Base-by-base conservation (phyloP, 2,329 filamentous ascomycete genomes). In the Curvularia verruculosa region DNA sequence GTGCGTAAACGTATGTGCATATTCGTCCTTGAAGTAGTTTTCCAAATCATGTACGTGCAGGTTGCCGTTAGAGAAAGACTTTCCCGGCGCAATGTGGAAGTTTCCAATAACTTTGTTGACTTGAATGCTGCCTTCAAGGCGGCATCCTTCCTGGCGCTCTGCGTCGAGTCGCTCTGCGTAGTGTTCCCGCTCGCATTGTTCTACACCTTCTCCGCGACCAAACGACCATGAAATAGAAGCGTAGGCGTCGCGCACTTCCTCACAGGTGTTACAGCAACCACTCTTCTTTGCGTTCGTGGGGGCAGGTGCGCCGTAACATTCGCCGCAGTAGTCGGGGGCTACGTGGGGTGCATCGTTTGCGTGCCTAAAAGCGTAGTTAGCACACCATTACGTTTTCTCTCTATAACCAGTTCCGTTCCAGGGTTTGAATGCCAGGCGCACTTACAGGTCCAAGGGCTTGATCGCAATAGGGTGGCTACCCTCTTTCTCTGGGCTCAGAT, bases 31-130 rank as follows among this genome's bases (percentile, higher is more conserved):
- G 81, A 92, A 90, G 83, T 96, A 99, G 81, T 95, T 96, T 78
- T 96, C 92, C 62, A 99, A 83, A 74, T 99, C 96, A 81, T 99
- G 95, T 19, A 97, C 91, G 79, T 99, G 95, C 86, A 98, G 89
- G 80, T 96, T 96, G 66, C 92, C 92, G 72, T 91, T 96, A 77
- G 90, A 96, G 84, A 98, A 98, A 76, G 89, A 94, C 78, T 94
- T 91, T 69, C 95, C 95, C 1, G 95, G 95, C 1, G 96, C 95
- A 69, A 99, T 89, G 78, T 99, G 95, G 84, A 99, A 99, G 82
- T 99, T 99, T 54, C 95, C 95, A 52, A 99, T 85, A 24, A 99
- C 95, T 81, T 99, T 99, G 84, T 99, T 99, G 65, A 99, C 96
- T 46, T 91, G 90, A 67, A 99, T 85, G 37, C 87, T 87, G 58